Base-by-base conservation (phyloP, 148 eudicot genomes). In the Diospyros lotus region DNA sequence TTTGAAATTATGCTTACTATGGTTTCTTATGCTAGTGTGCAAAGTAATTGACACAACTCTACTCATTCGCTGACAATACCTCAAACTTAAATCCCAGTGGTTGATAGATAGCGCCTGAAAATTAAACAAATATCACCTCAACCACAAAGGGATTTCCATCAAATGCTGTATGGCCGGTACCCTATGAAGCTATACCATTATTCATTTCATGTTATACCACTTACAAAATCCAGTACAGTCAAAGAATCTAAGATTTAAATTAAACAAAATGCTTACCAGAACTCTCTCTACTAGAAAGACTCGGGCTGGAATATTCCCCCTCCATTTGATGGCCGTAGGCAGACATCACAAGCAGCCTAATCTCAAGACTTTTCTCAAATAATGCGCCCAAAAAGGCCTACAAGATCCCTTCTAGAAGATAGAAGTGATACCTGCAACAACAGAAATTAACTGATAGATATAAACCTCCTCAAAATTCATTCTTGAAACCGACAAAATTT, bases 251-350 rank as follows among this genome's bases (percentile, higher is more conserved):
- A 28, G 28, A 28, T 28, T 40, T 15, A 53, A 2, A 5, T 4
- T 69, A 40, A 55, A 41, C 28, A 42, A 15, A 52, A 74, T 45
- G 64, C 77, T 67, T 75, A 80, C 86, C 86, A 11, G 86, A 84
- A 72, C 72, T 82, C 46, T 73, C 79, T 67, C 81, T 68, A 71
- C 83, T 78, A 6, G 80, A 78, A 68, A 80, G 81, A 69, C 75
- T 80, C 44, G 45, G 75, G 14, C 66, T 62, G 45, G 85, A 82
- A 65, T n/a, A 64, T 53, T 79, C 80, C 63, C 80, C 68, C 68
- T 82, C 85, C 80, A 79, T 73, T 65, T 76, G 80, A 73, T 69
- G 55, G 28, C 28, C 52, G 1, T 41, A 54, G 58, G 77, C 67
- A 44, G 53, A 56, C 9, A 61, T 48, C 2, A 38, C 28, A 51